phyloP scores from a whole-genome alignment of 2,329 filamentous ascomycete genomes.

The Colletotrichum magnum region DNA sequence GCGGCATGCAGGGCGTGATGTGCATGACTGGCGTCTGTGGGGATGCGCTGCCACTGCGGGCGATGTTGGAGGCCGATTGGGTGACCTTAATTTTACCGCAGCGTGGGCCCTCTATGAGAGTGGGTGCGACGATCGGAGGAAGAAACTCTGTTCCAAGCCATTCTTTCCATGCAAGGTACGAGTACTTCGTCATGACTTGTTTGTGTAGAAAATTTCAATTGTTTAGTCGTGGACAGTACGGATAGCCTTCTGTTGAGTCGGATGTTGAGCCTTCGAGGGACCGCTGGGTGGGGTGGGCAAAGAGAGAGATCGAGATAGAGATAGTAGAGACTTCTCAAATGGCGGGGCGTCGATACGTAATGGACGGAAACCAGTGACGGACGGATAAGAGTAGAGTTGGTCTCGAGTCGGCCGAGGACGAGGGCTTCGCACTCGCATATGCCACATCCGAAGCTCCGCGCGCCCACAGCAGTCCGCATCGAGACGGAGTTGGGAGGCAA shows the following conservation, averaged over 20 bases:
- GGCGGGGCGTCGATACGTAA: not conserved
- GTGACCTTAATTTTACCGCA: conserved; percentile 28
- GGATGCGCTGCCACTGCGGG: conserved; percentile 26
- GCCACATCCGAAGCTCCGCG: conserved; percentile 9
- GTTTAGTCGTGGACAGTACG: not conserved
- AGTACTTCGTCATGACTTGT: no score
- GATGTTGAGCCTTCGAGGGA: not conserved
- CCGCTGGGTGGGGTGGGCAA: not conserved
- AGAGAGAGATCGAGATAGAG: not conserved
- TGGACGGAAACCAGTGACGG: not conserved
- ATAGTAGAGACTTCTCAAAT: not conserved
- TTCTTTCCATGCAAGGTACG: not conserved
- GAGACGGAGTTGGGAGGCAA: conserved; percentile 1
- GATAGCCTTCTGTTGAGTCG: conserved; percentile 30
- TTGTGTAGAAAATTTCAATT: not conserved
- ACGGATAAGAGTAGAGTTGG: not conserved
- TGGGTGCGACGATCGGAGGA: conserved; percentile 21
- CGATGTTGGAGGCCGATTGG: conserved; percentile 35
- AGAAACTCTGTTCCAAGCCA: conserved; percentile 19
- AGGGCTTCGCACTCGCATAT: conserved; percentile 32
- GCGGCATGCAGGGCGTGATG: conserved; percentile 20
- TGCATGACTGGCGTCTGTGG: conserved; percentile 40
- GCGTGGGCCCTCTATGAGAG: not conserved
- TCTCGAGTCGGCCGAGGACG: not conserved
- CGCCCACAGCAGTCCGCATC: not conserved